Evolutionary conservation across 345 rosid species (phyloP).

Genomic region (Cardiospermum halicacabum): DNA sequence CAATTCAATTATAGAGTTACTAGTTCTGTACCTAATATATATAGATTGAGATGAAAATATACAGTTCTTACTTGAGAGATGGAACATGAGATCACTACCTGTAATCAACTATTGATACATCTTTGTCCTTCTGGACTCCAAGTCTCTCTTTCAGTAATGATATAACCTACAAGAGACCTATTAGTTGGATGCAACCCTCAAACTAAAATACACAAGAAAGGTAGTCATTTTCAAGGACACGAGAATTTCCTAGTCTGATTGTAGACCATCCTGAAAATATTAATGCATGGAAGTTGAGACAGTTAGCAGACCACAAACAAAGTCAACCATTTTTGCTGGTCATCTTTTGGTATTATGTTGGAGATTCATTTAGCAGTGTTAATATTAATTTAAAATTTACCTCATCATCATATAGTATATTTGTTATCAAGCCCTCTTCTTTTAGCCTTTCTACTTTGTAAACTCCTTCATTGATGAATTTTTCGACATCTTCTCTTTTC

Average conservation of each 20-base stretch:
- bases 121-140: conserved; percentile 64
- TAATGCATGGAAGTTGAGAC: background rate
- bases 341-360: background rate
- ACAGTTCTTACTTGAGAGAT: background rate
- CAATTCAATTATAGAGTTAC: background rate
- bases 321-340: background rate
- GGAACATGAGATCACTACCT: conserved; percentile 34
- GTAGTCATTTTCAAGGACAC: background rate
- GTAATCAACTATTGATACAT: conserved; percentile 69
- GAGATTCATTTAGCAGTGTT: background rate
- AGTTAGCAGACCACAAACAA: background rate
- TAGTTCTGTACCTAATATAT: background rate
- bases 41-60: background rate
- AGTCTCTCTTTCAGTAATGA: conserved; percentile 81
- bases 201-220: background rate
- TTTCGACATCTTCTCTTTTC: conserved; percentile 70
- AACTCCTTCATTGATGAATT: conserved; percentile 82
- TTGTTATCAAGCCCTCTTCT: conserved; percentile 83
- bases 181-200: conserved; percentile 2
- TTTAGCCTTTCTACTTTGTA: conserved; percentile 78
- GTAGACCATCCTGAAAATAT: background rate
- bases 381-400: conserved; percentile 26
- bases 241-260: background rate
- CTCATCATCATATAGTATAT: conserved; percentile 85
- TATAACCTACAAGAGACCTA: conserved; percentile 52